phyloP scores from a whole-genome alignment of 768 basidiomycete genomes.

The Asterophora lycoperdoides region DNA sequence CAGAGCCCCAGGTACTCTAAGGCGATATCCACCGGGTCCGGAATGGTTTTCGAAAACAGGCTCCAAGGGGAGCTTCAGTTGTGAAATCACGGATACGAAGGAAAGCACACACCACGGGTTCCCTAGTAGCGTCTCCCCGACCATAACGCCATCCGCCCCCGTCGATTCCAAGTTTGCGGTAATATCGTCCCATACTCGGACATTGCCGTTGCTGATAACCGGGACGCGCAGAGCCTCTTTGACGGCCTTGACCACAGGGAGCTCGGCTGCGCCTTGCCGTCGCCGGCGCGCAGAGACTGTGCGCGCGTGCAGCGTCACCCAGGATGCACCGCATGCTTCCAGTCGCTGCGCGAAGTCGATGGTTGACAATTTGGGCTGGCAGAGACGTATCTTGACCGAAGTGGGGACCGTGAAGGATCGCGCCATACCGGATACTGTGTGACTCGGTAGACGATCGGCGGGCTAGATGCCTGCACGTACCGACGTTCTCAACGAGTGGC shows the following conservation, averaged over 20 bases:
- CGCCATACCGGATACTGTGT: slow-evolving; percentile 59
- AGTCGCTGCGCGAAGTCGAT: slow-evolving; percentile 52
- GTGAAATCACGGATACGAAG: not conserved
- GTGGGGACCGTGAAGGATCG: slow-evolving; percentile 59
- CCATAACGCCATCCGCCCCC: slow-evolving; percentile 73
- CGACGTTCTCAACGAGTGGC: slow-evolving; percentile 61
- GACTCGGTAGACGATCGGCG: not conserved
- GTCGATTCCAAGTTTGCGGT: slow-evolving; percentile 49
- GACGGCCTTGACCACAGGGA: slow-evolving; percentile 52
- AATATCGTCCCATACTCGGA: slow-evolving; percentile 56
- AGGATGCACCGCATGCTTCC: slow-evolving; percentile 63
- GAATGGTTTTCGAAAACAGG: slow-evolving; percentile 42
- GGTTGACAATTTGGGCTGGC: slow-evolving; percentile 52
- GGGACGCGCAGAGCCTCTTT: slow-evolving; percentile 50
- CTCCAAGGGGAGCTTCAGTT: slow-evolving; percentile 30
- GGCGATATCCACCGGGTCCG: slow-evolving; percentile 60
- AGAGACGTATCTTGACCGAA: slow-evolving; percentile 59
- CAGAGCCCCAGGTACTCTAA: slow-evolving; percentile 69
- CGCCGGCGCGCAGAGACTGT: slow-evolving; percentile 67
- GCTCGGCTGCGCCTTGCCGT: slow-evolving; percentile 68
- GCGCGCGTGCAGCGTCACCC: slow-evolving; percentile 72
- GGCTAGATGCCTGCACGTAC: slow-evolving; percentile 30
- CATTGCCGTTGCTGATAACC: slow-evolving; percentile 78
- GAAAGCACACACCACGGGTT: slow-evolving; percentile 57
- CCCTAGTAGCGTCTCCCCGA: slow-evolving; percentile 69